These are phyloP conservation scores for Fusarium oligoseptatum DNA, from an alignment of 2,329 filamentous ascomycete genomes.

Conservation along the genomic window DNA sequence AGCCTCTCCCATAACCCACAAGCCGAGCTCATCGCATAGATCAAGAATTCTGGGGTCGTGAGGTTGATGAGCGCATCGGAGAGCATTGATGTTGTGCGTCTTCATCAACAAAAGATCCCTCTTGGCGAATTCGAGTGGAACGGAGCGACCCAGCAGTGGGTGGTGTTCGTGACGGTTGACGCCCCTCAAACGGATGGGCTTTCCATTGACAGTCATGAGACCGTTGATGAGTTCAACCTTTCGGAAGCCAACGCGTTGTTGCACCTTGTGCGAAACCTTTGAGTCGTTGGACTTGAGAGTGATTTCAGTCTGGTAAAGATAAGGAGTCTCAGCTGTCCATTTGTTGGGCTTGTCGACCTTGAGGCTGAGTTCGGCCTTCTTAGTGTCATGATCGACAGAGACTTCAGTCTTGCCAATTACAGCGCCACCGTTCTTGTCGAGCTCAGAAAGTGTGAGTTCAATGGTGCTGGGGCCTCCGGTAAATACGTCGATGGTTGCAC, in stretches of 20 bases:
- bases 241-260: slow-evolving; percentile 72
- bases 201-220: slow-evolving; percentile 74
- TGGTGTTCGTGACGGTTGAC: slow-evolving; percentile 78
- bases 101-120: slow-evolving; percentile 77
- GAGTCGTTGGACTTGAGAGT: slow-evolving; percentile 59
- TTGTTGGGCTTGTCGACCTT: slow-evolving; percentile 67
- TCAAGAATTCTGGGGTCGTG: slow-evolving; percentile 72
- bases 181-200: slow-evolving; percentile 71
- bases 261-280: slow-evolving; percentile 54
- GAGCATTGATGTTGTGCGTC: slow-evolving; percentile 76
- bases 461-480: slow-evolving; percentile 52
- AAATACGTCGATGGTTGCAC: slow-evolving; percentile 61
- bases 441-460: slow-evolving; percentile 59
- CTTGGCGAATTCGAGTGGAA: slow-evolving; percentile 72
- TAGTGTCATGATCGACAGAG: slow-evolving; percentile 43
- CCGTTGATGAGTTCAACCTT: slow-evolving; percentile 73
- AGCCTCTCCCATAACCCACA: slow-evolving; percentile 70
- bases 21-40: slow-evolving; percentile 73
- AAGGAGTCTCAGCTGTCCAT: slow-evolving; percentile 77
- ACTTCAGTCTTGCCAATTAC: slow-evolving; percentile 53
- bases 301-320: slow-evolving; percentile 71
- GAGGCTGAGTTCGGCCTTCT: slow-evolving; percentile 58
- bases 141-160: slow-evolving; percentile 71
- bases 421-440: slow-evolving; percentile 35
- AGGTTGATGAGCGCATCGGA: slow-evolving; percentile 77